Conservation (phyloP, 768 basidiomycete species). For the Suillus sp. region DNA sequence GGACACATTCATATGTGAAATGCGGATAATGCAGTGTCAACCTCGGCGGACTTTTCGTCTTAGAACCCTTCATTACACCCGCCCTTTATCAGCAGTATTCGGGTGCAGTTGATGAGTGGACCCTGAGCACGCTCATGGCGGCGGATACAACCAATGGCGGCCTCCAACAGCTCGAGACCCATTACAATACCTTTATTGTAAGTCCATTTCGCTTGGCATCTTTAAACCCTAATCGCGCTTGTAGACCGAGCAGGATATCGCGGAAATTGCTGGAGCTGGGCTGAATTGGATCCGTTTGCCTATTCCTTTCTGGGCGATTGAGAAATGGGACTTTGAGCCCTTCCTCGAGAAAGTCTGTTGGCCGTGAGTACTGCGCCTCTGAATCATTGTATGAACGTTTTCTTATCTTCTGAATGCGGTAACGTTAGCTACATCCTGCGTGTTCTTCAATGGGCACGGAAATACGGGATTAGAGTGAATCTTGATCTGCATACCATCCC, state of each 20-base stretch:
- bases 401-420: background rate
- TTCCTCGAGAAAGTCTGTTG: slow-evolving; percentile 75
- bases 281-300: slow-evolving; percentile 84
- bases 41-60: slow-evolving; percentile 72
- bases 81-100: slow-evolving; percentile 63
- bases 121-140: slow-evolving; percentile 65
- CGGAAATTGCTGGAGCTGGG: slow-evolving; percentile 85
- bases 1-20: background rate
- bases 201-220: slow-evolving; percentile 29
- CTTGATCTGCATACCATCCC: slow-evolving; percentile 81
- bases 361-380: slow-evolving; percentile 47
- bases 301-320: slow-evolving; percentile 85
- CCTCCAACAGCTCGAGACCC: slow-evolving; percentile 65
- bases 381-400: slow-evolving; percentile 7
- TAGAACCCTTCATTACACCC: slow-evolving; percentile 80
- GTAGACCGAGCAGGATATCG: slow-evolving; percentile 88
- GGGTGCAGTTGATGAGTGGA: slow-evolving; percentile 63
- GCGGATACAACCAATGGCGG: slow-evolving; percentile 65
- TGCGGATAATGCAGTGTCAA: slow-evolving; percentile 48
- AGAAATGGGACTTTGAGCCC: slow-evolving; percentile 73
- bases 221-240: slow-evolving; percentile 9
- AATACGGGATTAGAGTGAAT: slow-evolving; percentile 85
- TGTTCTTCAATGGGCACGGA: slow-evolving; percentile 79
- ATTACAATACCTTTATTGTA: slow-evolving; percentile 84
- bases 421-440: slow-evolving; percentile 65